phyloP scores from a whole-genome alignment of 116 monocot genomes.

The Dioscorea cayenensis region DNA sequence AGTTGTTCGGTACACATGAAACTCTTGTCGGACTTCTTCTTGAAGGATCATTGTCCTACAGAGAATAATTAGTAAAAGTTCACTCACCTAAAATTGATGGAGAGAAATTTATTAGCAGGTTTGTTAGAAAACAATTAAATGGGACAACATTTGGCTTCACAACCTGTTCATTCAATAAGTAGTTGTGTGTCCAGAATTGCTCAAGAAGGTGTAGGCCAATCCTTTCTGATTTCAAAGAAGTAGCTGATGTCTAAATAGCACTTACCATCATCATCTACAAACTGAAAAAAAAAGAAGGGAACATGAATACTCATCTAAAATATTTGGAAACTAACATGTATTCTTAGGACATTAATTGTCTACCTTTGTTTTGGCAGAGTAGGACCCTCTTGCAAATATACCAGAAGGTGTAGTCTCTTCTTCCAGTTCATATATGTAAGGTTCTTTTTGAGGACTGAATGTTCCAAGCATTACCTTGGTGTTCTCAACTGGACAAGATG shows the following conservation, averaged over 20 bases:
- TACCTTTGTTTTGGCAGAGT: slow-evolving; percentile 74
- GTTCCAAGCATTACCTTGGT: slow-evolving; percentile 80
- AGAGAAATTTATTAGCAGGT: too few species aligned
- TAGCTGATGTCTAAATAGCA: slow-evolving; percentile 50
- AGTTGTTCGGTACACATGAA: background rate
- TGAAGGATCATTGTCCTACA: background rate
- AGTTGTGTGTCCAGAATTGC: background rate
- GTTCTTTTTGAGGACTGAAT: slow-evolving; percentile 71
- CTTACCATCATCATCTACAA: slow-evolving; percentile 70
- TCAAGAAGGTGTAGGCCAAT: slow-evolving; percentile 26
- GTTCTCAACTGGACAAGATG: slow-evolving; percentile 48
- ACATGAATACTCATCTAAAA: background rate
- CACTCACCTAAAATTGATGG: background rate
- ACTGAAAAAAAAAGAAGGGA: slow-evolving; percentile 17
- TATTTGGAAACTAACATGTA: background rate
- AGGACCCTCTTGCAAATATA: slow-evolving; percentile 65
- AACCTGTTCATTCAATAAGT: background rate
- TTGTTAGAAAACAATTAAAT: background rate
- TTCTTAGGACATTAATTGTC: background rate
- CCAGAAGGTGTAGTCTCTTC: slow-evolving; percentile 87
- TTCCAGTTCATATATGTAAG: slow-evolving; percentile 66
- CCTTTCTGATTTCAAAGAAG: slow-evolving; percentile 65
- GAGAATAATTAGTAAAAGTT: background rate
- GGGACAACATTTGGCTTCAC: background rate
- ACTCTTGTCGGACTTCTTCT: background rate